Percentiles rank a stretch among this genome's conserved stretches.
Evolutionary conservation across 352 stramenopile genomes (phyloP).

Genomic region (Peronospora destructor): DNA sequence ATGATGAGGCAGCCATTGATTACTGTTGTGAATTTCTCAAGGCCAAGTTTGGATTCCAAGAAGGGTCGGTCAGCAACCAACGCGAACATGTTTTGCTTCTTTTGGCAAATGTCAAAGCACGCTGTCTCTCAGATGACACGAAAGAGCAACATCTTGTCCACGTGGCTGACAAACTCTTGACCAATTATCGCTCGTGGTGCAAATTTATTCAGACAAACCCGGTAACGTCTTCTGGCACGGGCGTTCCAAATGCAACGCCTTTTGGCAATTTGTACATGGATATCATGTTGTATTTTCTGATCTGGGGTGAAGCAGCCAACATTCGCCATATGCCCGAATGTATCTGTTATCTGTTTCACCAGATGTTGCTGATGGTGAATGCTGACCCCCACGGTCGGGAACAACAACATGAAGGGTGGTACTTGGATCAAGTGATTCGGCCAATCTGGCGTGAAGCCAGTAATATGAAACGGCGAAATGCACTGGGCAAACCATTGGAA

Average conservation of each 20-base stretch:
- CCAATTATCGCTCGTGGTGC: constrained; percentile 75
- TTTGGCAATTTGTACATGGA: constrained; percentile 70
- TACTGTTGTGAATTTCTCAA: constrained; percentile 76
- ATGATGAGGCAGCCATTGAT: constrained; percentile 79
- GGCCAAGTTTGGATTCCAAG: constrained; percentile 78
- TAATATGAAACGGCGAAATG: constrained; percentile 69
- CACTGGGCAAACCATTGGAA: constrained; percentile 49
- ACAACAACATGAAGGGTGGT: constrained; percentile 47
- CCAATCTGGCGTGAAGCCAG: constrained; percentile 65
- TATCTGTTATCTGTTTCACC: constrained; percentile 96
- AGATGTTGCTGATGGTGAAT: constrained; percentile 53
- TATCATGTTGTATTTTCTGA: constrained; percentile 93
- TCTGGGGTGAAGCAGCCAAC: constrained; percentile 96
- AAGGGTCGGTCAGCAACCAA: constrained; percentile 77
- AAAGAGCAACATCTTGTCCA: constrained; percentile 53
- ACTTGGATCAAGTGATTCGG: constrained; percentile 46
- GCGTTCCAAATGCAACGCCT: constrained; percentile 15
- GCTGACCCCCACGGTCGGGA: constrained; percentile 37
- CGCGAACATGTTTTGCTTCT: constrained; percentile 76
- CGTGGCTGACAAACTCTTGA: constrained; percentile 61
- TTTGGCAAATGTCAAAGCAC: constrained; percentile 67
- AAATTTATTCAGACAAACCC: constrained; percentile 60
- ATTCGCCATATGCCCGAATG: constrained; percentile 95
- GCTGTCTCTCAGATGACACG: constrained; percentile 40
- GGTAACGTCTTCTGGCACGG: constrained; percentile 51